Evolutionary conservation across 352 stramenopile species (phyloP), one percentile per base, ranked within the genome.

Genomic region (Aphanomyces stellatus): DNA sequence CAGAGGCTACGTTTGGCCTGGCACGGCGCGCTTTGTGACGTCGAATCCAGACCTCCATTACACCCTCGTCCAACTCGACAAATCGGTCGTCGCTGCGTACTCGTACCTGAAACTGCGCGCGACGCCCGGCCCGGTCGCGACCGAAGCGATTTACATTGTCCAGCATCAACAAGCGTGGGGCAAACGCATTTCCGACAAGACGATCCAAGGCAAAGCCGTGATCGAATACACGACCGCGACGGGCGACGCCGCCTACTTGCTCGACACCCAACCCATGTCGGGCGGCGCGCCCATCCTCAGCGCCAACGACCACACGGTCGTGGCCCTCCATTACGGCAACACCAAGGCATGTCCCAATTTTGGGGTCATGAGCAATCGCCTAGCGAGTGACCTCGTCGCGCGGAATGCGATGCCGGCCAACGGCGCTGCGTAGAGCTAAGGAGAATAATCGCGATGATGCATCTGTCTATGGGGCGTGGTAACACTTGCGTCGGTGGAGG

Each of bases 261-360:
- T 77, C 11, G 81, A 90, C 63, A 90, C 81, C 1, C 73, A 87
- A 17, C 75, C 65, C 4, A 81, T 81, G 2, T 85, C 81, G 2
- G 87, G 80, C 0, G 81, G 81, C 0, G 83, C 81, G 5, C 82
- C 82, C 0, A 76, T 90, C 8, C 56, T 90, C 7, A 76, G 76
- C 19, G 71, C 71, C 11, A 25, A 62, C 0, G 82, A 90, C 67
- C 72, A 88, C 67, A 74, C 74, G 22, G 82, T 90, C 17, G 70
- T 88, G 33, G 82, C 80, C 17, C 71, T 88, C n/a, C 78, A 90
- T 64, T 80, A 88, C 59, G 88, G 82, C 62, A 79, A 80, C 2
- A 64, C 80, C 42, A 72, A 63, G 25, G 10, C 25, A 10, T 88
- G 80, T 30, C 71, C 74, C 4, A 90, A 90, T 51, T 84, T 77